Base-by-base conservation (phyloP, 352 stramenopile species). In the Hyaloperonospora arabidopsidis region DNA sequence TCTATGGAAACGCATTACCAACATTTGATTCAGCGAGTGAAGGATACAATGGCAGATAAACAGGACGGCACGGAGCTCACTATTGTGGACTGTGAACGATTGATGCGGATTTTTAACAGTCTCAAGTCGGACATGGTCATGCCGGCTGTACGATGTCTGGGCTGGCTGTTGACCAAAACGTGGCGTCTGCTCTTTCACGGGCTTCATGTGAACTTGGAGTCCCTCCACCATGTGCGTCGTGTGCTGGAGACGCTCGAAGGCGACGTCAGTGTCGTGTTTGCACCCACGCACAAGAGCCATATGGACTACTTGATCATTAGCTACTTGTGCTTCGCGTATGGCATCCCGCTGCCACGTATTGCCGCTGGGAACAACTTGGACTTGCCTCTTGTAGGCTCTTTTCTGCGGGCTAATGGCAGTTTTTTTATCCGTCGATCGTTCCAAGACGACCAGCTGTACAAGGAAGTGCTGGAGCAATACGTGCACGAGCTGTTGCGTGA, bases 281-380 rank as follows among this genome's bases (percentile, higher is more conserved):
- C 85, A 10, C 87, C 87, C 14, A 95, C 87, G 21, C 87, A 96
- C 67, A 88, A 93, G 65, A 89, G 70, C 32, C 86, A 96, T 50
- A 58, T 96, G 51, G 87, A 96, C 63, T 96, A 95, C 57, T 62
- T 96, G 23, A 86, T 96, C 52, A 83, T 96, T 57, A 94, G 82
- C 53, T 96, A 95, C 59, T 52, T 95, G 46, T 93, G 79, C 65
- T 94, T 93, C 49, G 79, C 78, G 5, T 95, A 95, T 56, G 81
- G 87, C 49, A 78, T 96, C 43, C 82, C 85, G 12, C 49, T 91
- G 44, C 87, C 85, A 1, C 79, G 83, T 23, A 95, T 95, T 57
- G 84, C 83, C 0, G 84, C 86, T 0, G 87, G 87, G 1, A 89
- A 94, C 70, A 95, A 96, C 65, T 54, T 95, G 29, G 82, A 95